phyloP scores from a whole-genome alignment of 805 yeast genomes.

The Ogataea parapolymorpha region DNA sequence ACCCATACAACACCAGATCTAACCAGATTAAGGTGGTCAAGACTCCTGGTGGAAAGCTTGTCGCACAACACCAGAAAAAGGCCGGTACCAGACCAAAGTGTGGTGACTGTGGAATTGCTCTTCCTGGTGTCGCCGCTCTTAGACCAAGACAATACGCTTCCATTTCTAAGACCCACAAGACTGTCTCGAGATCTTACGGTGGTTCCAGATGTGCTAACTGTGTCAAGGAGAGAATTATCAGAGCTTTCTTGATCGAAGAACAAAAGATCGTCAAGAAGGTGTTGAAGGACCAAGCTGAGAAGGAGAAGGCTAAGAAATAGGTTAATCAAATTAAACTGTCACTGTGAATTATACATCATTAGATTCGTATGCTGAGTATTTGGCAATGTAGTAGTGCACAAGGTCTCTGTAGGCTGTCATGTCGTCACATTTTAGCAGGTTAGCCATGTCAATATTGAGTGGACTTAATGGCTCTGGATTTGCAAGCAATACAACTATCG shows the following conservation, averaged over 20 bases:
- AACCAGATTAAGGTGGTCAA: constrained; percentile 99
- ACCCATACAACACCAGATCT: constrained; percentile 99
- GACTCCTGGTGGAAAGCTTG: constrained; percentile 99
- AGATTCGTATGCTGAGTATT: constrained; percentile 20
- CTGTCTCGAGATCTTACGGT: constrained; percentile 99
- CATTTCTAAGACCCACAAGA: constrained; percentile 93
- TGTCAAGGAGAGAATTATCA: constrained; percentile 98
- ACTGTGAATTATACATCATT: constrained; percentile 10
- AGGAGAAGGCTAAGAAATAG: constrained; percentile 58
- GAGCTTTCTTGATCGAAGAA: constrained; percentile 99
- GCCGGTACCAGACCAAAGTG: constrained; percentile 81
- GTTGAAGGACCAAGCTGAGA: constrained; percentile 91
- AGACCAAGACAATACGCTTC: constrained; percentile 98
- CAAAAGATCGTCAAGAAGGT: constrained; percentile 99
- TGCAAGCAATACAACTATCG: constrained; percentile 53
- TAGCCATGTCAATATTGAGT: constrained; percentile 66
- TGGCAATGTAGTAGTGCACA: constrained; percentile 37
- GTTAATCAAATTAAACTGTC: constrained; percentile 15
- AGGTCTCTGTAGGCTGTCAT: constrained; percentile 39
- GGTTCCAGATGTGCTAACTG: constrained; percentile 98
- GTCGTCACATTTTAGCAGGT: constrained; percentile 50
- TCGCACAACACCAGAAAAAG: constrained; percentile 97
- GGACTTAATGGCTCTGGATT: constrained; percentile 75
- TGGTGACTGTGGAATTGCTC: constrained; percentile 78
- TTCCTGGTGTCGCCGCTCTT: constrained; percentile 75